phyloP scores from a whole-genome alignment of 2,329 filamentous ascomycete genomes.

The Samsoniella hepiali region DNA sequence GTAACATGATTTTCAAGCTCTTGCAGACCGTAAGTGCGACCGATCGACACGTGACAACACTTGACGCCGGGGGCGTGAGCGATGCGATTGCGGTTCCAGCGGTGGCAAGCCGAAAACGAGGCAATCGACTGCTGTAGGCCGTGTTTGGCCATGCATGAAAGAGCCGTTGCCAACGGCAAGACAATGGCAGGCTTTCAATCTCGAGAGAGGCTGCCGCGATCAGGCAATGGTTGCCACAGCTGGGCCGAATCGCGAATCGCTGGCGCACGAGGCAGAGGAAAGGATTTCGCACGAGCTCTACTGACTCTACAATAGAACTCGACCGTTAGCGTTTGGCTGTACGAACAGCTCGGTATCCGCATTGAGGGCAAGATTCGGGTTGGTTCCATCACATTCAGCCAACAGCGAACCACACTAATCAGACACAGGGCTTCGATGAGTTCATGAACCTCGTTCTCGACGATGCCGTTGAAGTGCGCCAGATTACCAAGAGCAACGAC shows the following conservation, averaged over 20 bases:
- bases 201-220: too few relatives aligned
- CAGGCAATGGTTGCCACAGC: background rate
- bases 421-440: conserved; percentile 89
- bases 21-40: conserved; percentile 56
- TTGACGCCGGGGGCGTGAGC: background rate
- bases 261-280: background rate
- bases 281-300: background rate
- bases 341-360: conserved; percentile 88
- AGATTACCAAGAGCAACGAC: conserved; percentile 72
- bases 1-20: conserved; percentile 65
- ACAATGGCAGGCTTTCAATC: background rate
- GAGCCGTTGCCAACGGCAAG: background rate
- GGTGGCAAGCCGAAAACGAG: background rate
- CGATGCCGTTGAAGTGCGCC: conserved; percentile 88
- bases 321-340: conserved; percentile 92
- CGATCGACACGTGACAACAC: conserved; percentile 27
- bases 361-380: conserved; percentile 97
- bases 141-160: background rate
- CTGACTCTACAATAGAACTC: conserved; percentile 54
- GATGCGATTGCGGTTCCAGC: background rate
- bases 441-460: conserved; percentile 99
- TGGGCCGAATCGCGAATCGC: background rate
- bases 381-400: conserved; percentile 32
- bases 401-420: conserved; percentile 61
- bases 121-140: background rate